Conservation (phyloP, 176 grass and related monocot genomes). For the Rhynchospora tenuis region DNA sequence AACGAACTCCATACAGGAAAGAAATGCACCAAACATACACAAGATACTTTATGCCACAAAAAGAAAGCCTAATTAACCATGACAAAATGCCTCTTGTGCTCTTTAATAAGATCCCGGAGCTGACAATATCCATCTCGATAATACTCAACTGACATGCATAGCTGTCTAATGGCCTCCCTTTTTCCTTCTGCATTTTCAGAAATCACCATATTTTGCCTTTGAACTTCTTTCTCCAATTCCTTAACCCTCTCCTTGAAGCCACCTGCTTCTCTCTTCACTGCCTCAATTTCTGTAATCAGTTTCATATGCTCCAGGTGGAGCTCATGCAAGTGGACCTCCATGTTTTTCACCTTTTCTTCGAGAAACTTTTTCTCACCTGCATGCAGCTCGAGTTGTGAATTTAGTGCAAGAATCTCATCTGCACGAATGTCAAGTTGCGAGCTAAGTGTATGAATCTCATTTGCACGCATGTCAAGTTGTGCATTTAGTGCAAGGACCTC, state of each 20-base stretch:
- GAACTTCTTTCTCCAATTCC: conserved; percentile 66
- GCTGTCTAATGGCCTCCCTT: conserved; percentile 87
- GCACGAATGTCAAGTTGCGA: conserved; percentile 20
- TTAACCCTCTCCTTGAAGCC: conserved; percentile 28
- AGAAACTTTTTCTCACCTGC: conserved; percentile 28
- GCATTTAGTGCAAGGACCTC: conserved; percentile 36
- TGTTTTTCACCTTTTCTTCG: conserved; percentile 41
- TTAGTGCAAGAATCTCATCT: conserved; percentile 24
- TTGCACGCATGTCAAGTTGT: conserved; percentile 29
- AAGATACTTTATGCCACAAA: not conserved
- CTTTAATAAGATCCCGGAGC: conserved; percentile 64
- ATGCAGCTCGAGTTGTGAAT: conserved; percentile 26
- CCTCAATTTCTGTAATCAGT: conserved; percentile 50
- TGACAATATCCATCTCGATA: conserved; percentile 72
- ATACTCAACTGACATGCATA: conserved; percentile 93
- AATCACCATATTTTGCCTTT: conserved; percentile 50
- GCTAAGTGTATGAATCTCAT: conserved; percentile 41
- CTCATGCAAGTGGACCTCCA: conserved; percentile 44
- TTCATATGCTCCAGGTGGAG: conserved; percentile 67
- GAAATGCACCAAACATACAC: conserved; percentile 1
- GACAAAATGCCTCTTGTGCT: conserved; percentile 52
- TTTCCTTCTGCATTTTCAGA: conserved; percentile 67
- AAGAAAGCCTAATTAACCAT: conserved; percentile 28
- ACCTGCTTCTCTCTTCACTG: not conserved
- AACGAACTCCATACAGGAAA: not conserved